Percentiles rank a stretch among this genome's conserved stretches.
These are phyloP conservation scores for Phytophthora boehmeriae DNA, from an alignment of 352 stramenopile species.

Conservation along the genomic window DNA sequence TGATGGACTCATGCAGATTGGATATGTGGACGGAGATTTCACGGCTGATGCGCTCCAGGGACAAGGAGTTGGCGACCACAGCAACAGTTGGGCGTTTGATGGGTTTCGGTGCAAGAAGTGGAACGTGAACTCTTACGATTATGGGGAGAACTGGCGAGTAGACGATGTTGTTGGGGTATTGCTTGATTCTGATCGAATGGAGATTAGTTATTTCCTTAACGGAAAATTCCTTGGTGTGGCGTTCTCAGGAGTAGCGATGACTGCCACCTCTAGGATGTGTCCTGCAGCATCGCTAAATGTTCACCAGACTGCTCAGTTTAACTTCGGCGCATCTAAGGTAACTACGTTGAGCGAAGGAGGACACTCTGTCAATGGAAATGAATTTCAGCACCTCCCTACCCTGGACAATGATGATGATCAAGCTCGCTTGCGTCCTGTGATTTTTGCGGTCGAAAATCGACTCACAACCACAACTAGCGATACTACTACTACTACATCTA, in stretches of 20 bases:
- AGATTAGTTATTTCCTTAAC: slow-evolving; percentile 93
- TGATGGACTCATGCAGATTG: slow-evolving; percentile 94
- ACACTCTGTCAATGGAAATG: neutral
- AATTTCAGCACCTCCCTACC: slow-evolving; percentile 45
- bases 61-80: slow-evolving; percentile 92
- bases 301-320: slow-evolving; percentile 77
- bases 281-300: slow-evolving; percentile 90
- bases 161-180: slow-evolving; percentile 89
- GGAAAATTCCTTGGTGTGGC: slow-evolving; percentile 87
- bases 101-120: slow-evolving; percentile 90
- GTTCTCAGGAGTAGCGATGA: slow-evolving; percentile 65
- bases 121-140: slow-evolving; percentile 84
- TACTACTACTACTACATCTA: neutral
- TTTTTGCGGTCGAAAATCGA: slow-evolving; percentile 19
- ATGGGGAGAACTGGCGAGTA: slow-evolving; percentile 80
- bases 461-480: neutral
- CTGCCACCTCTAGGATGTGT: slow-evolving; percentile 54
- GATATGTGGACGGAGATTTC: slow-evolving; percentile 91
- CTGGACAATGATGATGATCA: slow-evolving; percentile 50
- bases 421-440: slow-evolving; percentile 45
- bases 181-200: slow-evolving; percentile 83
- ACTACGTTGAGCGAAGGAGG: slow-evolving; percentile 4
- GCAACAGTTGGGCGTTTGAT: slow-evolving; percentile 92
- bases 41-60: slow-evolving; percentile 79
- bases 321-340: slow-evolving; percentile 55